phyloP scores from a whole-genome alignment of 306 rosid species.

The Geum urbanum region DNA sequence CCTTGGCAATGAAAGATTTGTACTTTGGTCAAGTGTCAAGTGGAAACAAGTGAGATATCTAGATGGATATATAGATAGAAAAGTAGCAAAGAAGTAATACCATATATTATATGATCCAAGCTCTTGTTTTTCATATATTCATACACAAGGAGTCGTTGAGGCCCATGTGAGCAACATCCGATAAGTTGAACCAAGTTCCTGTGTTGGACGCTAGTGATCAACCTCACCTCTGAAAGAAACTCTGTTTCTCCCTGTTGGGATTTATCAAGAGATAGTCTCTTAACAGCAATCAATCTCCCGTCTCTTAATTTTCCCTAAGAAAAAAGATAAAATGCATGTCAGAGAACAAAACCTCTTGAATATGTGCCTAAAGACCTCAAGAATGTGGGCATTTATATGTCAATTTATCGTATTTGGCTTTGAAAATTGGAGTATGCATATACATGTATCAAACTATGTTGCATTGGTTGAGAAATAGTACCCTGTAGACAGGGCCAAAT shows the following conservation, averaged over 20 bases:
- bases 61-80: neutral
- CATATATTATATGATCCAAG: slow-evolving; percentile 65
- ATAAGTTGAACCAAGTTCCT: slow-evolving; percentile 78
- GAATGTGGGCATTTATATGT: neutral
- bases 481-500: slow-evolving; percentile 94
- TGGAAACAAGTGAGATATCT: neutral
- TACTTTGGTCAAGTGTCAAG: neutral
- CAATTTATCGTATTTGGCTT: neutral
- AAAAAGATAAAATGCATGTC: neutral
- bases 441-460: neutral
- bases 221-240: slow-evolving; percentile 77
- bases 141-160: slow-evolving; percentile 76
- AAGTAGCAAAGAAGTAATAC: slow-evolving; percentile 30
- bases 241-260: slow-evolving; percentile 85
- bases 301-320: slow-evolving; percentile 66
- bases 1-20: neutral
- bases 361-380: slow-evolving; percentile 11
- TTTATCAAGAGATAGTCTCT: slow-evolving; percentile 68
- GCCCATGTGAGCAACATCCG: slow-evolving; percentile 82
- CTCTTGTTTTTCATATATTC: slow-evolving; percentile 82
- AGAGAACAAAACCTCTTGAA: slow-evolving; percentile 15
- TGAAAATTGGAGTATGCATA: neutral
- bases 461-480: slow-evolving; percentile 34
- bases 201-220: slow-evolving; percentile 88
- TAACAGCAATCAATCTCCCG: slow-evolving; percentile 64